Percentiles rank a stretch among this genome's conserved stretches.
Evolutionary conservation across 202 grass and related monocot species (phyloP).

Genomic region (Hordeum pubiflorum): DNA sequence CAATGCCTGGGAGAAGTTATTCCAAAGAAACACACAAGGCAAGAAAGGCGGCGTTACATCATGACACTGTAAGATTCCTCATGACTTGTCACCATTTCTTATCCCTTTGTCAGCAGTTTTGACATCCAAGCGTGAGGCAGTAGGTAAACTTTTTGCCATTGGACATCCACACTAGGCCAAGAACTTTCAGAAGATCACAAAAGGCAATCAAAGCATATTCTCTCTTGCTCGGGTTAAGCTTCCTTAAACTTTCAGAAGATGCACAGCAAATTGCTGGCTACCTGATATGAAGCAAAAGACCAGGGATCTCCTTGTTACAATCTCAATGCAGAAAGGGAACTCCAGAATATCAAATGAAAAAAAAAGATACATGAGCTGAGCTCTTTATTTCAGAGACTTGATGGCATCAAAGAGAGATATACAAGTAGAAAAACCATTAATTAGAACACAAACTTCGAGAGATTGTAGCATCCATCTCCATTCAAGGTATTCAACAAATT

Average conservation of each 20-base stretch:
- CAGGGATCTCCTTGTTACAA: not conserved
- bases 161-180: not conserved
- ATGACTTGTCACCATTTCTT: slow-evolving; percentile 3
- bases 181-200: not conserved
- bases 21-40: slow-evolving; percentile 50
- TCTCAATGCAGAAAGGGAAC: not conserved
- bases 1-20: slow-evolving; percentile 60
- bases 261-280: not conserved
- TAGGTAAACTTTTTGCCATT: not conserved
- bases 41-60: slow-evolving; percentile 64
- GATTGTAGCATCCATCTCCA: not conserved
- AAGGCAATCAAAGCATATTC: not conserved
- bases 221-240: not conserved
- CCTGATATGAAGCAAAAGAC: not conserved
- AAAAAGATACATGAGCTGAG: not conserved
- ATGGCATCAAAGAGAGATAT: not conserved
- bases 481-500: not conserved
- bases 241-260: not conserved
- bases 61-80: slow-evolving; percentile 32
- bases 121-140: not conserved
- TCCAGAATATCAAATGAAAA: not conserved
- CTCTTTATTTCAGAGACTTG: not conserved
- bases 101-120: not conserved
- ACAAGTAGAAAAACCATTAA: not conserved
- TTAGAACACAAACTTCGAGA: not conserved